Evolutionary conservation across 805 yeast genomes (phyloP), one percentile per base, ranked within the genome.

Genomic region (Candida methanosorbosa): DNA sequence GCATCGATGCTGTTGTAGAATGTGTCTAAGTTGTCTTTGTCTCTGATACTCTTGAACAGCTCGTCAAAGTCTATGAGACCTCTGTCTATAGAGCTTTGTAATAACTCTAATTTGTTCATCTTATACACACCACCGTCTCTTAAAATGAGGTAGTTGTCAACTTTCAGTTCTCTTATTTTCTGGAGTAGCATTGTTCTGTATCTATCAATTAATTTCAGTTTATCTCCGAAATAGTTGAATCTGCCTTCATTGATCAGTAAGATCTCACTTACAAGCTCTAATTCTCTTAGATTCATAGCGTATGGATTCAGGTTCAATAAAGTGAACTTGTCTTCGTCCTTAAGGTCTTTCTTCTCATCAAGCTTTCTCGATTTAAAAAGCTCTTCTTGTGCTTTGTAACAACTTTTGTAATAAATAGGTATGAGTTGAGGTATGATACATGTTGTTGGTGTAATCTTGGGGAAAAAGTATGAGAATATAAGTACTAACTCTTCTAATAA

Each of bases 361-460:
- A 17, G 5, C 13, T 27, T 16, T 29, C 32, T 29, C 3, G 21
- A 3, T 6, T 22, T 12, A 5, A 6, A 5, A 5, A 30, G 9
- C 12, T 23, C 17, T 5, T 9, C 14, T 13, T 30, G 33, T 7
- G 33, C 33, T 17, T 22, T 4, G 4, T 8, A 4, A 4, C 16
- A 7, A 12, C 17, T 21, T 7, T 21, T 16, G 12, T 19, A 22
- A 15, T 19, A 46, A 19, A 64, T 45, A 2, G 70, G 66, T 25
- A 63, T 44, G 18, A 72, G 54, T 7, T 55, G 52, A 1, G 81
- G 81, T 16, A 75, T 51, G 6, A 70, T 58, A 52, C 85, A 78
- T 0, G 83, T 78, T 39, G 67, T 68, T 0, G 85, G 87, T 4
- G 79, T 65, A 12, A 78, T 44, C 27, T 64, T 64, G 0, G 87